A percentile compares a stretch with the other conserved stretches of the same genome.
phyloP scores from a whole-genome alignment of 257 asterid genomes.

The Cinchona pubescens region DNA sequence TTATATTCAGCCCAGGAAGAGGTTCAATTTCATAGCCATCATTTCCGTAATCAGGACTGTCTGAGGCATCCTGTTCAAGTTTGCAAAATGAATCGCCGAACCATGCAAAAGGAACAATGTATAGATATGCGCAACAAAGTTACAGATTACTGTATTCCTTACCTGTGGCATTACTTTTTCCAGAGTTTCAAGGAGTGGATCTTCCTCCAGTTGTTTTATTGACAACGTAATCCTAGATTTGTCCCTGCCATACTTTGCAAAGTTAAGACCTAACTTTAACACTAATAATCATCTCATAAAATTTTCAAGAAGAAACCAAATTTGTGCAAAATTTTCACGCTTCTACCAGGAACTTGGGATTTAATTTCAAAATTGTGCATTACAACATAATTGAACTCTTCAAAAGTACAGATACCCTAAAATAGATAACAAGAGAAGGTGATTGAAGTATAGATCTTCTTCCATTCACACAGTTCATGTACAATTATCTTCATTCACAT shows the following conservation, averaged over 20 bases:
- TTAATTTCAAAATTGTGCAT: background rate
- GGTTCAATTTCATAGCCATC: constrained; percentile 60
- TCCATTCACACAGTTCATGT: background rate
- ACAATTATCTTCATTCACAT: background rate
- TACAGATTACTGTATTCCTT: background rate
- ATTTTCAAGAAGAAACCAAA: background rate
- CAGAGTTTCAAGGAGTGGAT: constrained; percentile 84
- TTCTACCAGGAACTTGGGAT: background rate
- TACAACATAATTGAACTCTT: background rate
- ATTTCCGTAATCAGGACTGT: constrained; percentile 27
- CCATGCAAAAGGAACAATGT: constrained; percentile 2
- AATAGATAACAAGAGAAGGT: background rate
- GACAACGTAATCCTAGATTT: constrained; percentile 77
- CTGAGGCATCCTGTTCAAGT: constrained; percentile 47
- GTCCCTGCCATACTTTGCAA: constrained; percentile 40
- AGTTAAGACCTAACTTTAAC: background rate
- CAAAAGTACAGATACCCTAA: background rate
- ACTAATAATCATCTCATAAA: background rate
- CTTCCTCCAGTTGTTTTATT: constrained; percentile 88
- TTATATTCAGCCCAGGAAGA: constrained; percentile 80
- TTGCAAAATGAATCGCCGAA: constrained; percentile 11
- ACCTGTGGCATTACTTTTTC: constrained; percentile 97
- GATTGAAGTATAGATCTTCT: background rate
- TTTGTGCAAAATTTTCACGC: background rate
- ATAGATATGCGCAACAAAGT: background rate